These are phyloP conservation scores for Parathielavia hyrcaniae DNA, from an alignment of 495 filamentous ascomycete genomes.

Conservation along the genomic window DNA sequence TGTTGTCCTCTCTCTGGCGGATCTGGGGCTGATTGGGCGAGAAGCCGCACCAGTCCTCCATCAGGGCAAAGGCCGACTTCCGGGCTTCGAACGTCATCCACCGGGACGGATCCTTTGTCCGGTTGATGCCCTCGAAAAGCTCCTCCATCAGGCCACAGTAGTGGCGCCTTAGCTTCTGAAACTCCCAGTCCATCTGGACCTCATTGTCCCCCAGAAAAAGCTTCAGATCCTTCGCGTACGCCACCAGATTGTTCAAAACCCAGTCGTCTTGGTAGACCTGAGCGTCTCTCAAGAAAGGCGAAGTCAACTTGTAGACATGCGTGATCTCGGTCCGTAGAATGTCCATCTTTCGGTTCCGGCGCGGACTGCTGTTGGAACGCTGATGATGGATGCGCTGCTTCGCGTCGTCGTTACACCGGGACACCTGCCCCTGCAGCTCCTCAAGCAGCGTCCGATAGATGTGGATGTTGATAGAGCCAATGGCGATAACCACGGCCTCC, in stretches of 20 bases:
- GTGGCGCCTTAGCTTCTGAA: conserved; percentile 83
- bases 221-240: conserved; percentile 85
- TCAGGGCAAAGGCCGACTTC: conserved; percentile 87
- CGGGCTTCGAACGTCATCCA: conserved; percentile 96
- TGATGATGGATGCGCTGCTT: conserved; percentile 82
- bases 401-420: conserved; percentile 77
- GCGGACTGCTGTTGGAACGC: conserved; percentile 67
- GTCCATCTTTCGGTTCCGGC: conserved; percentile 73
- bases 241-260: conserved; percentile 82
- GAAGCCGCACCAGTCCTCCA: conserved; percentile 99
- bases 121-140: conserved; percentile 84
- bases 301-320: conserved; percentile 89
- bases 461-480: conserved; percentile 91
- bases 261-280: conserved; percentile 84
- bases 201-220: conserved; percentile 90
- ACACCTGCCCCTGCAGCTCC: conserved; percentile 77
- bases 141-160: conserved; percentile 93
- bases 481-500: conserved; percentile 82
- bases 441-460: conserved; percentile 92
- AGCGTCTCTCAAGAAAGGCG: conserved; percentile 74
- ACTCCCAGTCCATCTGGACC: conserved; percentile 93
- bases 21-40: conserved; percentile 85
- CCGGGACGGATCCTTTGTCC: conserved; percentile 72
- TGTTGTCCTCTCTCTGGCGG: conserved; percentile 74
- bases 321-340: conserved; percentile 88